Base-by-base conservation (phyloP, 1,284 basidiomycete genomes). In the Coriolopsis trogii region DNA sequence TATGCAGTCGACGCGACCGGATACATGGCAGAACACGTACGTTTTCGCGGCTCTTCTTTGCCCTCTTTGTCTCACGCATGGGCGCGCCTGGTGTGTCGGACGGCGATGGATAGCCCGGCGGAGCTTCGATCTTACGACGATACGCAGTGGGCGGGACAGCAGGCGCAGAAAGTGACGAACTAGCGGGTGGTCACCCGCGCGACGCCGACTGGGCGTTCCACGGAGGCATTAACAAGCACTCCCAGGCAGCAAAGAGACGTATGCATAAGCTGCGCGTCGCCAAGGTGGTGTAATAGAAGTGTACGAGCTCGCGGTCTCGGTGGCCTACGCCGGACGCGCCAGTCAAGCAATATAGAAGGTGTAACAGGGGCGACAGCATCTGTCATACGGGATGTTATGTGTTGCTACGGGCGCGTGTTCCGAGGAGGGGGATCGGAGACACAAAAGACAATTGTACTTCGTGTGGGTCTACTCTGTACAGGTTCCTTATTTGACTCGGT, bases 181-280 rank as follows among this genome's bases (percentile, higher is more conserved):
- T 18, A 26, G 18, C 16, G 26, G 26, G 25, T 5, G 40, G 34
- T 10, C 29, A 26, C 5, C 37, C 26, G 61, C 72, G 67, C 52
- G 78, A 87, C 51, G 82, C 85, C 0, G 77, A 78, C 12, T 80
- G 77, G 75, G 84, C 87, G 2, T 90, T 89, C 69, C 73, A 79
- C 46, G 87, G 87, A 12, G 87, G 87, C 12, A 69, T 89, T 63
- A 91, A 91, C 64, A 82, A 81, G 49, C 88, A 91, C 62, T 83
- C 84, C 18, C 74, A 78, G 21, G 79, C 81, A 1, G 87, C 87
- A 13, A 78, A 73, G 58, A 74, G 73, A 56, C 72, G 75, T 44
- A 79, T 89, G 80, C 66, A 68, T 48, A 74, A 76, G 56, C 62
- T 81, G 21, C 64, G 76, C 40, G 66, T 85, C 2, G 83, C 83